Evolutionary conservation across 2,329 filamentous ascomycete species (phyloP).

Genomic region (Pseudogymnoascus sp.): DNA sequence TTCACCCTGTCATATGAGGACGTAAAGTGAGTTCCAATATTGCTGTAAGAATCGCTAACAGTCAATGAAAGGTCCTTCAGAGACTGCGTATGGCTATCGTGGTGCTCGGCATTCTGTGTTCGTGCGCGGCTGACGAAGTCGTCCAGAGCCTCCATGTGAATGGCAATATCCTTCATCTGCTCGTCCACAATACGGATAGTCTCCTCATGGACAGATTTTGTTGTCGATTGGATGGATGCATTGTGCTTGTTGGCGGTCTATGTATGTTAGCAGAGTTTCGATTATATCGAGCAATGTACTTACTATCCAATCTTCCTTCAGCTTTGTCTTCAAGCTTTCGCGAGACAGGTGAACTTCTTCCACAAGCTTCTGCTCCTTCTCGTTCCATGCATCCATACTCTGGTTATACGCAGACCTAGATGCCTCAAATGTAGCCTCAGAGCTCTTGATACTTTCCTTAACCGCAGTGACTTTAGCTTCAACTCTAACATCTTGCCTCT

Average conservation of each 20-base stretch:
- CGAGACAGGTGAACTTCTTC: conserved; percentile 66
- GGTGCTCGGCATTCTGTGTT: conserved; percentile 71
- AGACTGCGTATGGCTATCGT: conserved; percentile 61
- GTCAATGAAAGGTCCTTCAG: conserved; percentile 59
- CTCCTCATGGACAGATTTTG: conserved; percentile 82
- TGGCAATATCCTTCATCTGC: conserved; percentile 78
- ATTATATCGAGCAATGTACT: conserved; percentile 46
- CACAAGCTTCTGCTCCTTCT: conserved; percentile 61
- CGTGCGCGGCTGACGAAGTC: conserved; percentile 81
- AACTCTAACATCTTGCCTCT: conserved; percentile 66
- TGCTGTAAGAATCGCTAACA: conserved; percentile 66
- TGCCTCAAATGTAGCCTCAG: conserved; percentile 58
- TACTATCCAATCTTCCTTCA: conserved; percentile 82
- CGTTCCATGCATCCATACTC: conserved; percentile 69
- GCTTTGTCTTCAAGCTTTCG: conserved; percentile 70
- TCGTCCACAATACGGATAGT: conserved; percentile 84
- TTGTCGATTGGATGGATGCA: conserved; percentile 73
- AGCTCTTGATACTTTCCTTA: conserved; percentile 56
- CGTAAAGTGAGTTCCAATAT: conserved; percentile 63
- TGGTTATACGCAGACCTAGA: conserved; percentile 60
- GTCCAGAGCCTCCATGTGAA: conserved; percentile 85
- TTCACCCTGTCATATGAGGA: conserved; percentile 62
- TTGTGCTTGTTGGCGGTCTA: conserved; percentile 72
- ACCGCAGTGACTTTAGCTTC: conserved; percentile 56
- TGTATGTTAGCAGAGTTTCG: background rate